Conservation (phyloP, 2,329 filamentous ascomycete species). For the Botryotinia narcissicola region DNA sequence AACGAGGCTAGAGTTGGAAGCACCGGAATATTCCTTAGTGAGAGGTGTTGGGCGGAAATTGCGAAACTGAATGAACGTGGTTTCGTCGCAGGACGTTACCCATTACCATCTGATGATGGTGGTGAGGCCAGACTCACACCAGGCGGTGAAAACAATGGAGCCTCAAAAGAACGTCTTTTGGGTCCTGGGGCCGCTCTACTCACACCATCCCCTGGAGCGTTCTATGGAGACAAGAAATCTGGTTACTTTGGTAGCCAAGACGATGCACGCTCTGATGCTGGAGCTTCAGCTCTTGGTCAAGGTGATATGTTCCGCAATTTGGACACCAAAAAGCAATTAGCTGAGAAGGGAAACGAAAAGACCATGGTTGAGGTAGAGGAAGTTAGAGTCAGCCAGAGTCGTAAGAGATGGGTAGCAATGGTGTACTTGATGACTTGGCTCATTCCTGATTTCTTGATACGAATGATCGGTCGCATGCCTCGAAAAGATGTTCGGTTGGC, state of each 20-base stretch:
- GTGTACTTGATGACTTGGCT: slow-evolving; percentile 84
- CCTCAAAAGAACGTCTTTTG: slow-evolving; percentile 59
- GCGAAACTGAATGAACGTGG: slow-evolving; percentile 67
- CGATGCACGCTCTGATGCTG: slow-evolving; percentile 87
- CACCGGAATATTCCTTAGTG: slow-evolving; percentile 93
- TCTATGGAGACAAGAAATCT: slow-evolving; percentile 70
- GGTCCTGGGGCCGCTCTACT: slow-evolving; percentile 46
- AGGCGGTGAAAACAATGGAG: slow-evolving; percentile 58
- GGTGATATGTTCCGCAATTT: slow-evolving; percentile 99
- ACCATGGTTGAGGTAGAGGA: slow-evolving; percentile 89
- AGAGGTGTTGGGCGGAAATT: slow-evolving; percentile 92
- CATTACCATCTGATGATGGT: slow-evolving; percentile 55
- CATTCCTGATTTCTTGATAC: slow-evolving; percentile 80
- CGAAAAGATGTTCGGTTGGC: slow-evolving; percentile 89
- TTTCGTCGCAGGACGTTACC: slow-evolving; percentile 53
- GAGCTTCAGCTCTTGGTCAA: slow-evolving; percentile 82
- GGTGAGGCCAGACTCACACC: slow-evolving; percentile 61
- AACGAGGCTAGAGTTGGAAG: slow-evolving; percentile 90
- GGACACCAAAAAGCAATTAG: slow-evolving; percentile 90
- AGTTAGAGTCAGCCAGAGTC: slow-evolving; percentile 69
- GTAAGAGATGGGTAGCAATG: slow-evolving; percentile 86
- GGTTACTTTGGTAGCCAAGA: slow-evolving; percentile 76
- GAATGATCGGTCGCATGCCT: slow-evolving; percentile 75
- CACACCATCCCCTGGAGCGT: slow-evolving; percentile 56
- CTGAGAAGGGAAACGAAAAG: slow-evolving; percentile 90